phyloP scores from a whole-genome alignment of 768 basidiomycete genomes.

The Tylopilus sp. region DNA sequence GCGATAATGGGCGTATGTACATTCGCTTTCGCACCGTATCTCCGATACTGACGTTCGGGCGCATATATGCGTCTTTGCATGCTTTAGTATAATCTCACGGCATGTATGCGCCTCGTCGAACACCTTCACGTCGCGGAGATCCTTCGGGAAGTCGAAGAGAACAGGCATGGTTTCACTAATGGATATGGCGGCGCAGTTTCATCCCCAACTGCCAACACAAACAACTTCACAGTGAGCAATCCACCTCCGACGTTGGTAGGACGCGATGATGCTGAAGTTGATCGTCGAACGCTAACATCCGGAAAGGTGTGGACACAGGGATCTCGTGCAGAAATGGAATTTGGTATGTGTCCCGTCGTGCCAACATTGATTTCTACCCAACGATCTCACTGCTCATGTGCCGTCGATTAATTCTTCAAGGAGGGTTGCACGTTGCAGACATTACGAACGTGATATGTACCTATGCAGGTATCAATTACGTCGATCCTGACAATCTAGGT shows the following conservation, averaged over 20 bases:
- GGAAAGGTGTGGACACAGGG: background rate
- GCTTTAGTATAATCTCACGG: constrained; percentile 65
- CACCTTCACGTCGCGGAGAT: constrained; percentile 70
- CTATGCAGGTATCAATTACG: constrained; percentile 14
- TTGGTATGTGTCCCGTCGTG: constrained; percentile 4
- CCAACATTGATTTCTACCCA: background rate
- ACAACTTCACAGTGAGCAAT: background rate
- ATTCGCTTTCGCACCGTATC: background rate
- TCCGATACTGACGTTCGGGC: background rate
- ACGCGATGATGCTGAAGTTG: background rate
- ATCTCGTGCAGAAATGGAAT: background rate
- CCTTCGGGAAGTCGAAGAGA: constrained; percentile 58
- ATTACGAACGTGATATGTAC: constrained; percentile 22
- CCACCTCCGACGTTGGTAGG: background rate
- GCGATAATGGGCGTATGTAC: constrained; percentile 62
- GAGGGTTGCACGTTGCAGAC: constrained; percentile 22
- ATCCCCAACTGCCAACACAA: background rate
- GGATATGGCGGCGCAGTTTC: background rate
- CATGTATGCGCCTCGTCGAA: constrained; percentile 71
- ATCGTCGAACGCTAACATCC: background rate
- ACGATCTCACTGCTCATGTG: background rate
- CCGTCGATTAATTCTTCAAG: background rate
- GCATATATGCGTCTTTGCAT: constrained; percentile 13
- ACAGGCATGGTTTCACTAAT: constrained; percentile 44
- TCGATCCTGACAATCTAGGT: constrained; percentile 21